Percentiles rank a stretch among this genome's conserved stretches.
Evolutionary conservation across 768 basidiomycete genomes (phyloP).

Genomic region (Gloeostereum incarnatum): DNA sequence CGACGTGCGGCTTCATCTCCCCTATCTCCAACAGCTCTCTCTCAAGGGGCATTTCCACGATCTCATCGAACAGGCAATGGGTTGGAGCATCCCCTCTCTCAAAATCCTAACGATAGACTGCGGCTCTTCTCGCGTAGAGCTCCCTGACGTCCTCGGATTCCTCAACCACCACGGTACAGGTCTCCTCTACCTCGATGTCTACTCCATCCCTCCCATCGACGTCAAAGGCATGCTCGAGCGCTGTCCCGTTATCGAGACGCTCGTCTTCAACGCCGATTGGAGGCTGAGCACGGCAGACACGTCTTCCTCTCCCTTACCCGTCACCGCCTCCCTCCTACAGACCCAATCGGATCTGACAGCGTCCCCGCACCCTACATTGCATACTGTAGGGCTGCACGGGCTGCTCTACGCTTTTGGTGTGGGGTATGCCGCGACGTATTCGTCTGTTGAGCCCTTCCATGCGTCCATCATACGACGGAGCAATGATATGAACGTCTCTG

Average conservation of each 20-base stretch:
- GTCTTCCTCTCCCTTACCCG: too few species aligned
- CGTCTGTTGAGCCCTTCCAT: conserved; percentile 30
- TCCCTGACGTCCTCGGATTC: conserved; percentile 51
- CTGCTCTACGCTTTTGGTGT: conserved; percentile 63
- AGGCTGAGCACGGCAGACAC: conserved; percentile 26
- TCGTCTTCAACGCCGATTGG: conserved; percentile 77
- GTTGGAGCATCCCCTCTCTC: conserved; percentile 59
- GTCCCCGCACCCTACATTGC: conserved; percentile 47
- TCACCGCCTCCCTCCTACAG: conserved; percentile 4
- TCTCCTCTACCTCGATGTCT: conserved; percentile 58
- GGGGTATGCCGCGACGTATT: conserved; percentile 36
- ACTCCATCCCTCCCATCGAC: conserved; percentile 47
- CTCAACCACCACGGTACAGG: conserved; percentile 45
- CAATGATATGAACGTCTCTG: conserved; percentile 60
- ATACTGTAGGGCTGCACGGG: conserved; percentile 60
- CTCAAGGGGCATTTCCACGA: conserved; percentile 52
- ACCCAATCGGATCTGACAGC: conserved; percentile 16
- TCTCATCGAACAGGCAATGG: conserved; percentile 59
- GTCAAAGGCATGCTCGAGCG: conserved; percentile 50
- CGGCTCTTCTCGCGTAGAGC: conserved; percentile 21
- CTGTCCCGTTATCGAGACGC: conserved; percentile 51
- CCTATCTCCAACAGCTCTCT: conserved; percentile 52
- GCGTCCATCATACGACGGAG: conserved; percentile 37
- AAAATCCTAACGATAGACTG: conserved; percentile 49
- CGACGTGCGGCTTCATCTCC: conserved; percentile 43